Conservation (phyloP, 2,329 filamentous ascomycete species). For the Aaosphaeria pasadenensis region DNA sequence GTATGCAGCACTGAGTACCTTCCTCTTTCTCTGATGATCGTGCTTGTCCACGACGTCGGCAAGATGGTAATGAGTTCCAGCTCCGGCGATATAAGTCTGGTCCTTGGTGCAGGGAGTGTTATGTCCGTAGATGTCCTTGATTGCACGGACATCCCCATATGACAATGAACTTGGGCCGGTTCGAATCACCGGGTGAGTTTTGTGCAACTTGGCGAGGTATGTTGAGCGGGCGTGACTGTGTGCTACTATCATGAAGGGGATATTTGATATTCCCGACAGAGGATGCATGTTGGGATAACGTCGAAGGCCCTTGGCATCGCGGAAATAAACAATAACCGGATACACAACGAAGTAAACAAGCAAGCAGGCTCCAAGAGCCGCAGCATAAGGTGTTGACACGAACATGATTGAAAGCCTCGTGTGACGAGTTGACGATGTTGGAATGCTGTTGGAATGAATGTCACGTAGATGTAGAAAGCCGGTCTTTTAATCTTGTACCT, state of each 20-base stretch:
- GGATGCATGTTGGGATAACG: slow-evolving; percentile 48
- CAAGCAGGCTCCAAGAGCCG: slow-evolving; percentile 16
- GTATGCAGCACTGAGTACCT: slow-evolving; percentile 51
- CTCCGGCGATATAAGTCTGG: slow-evolving; percentile 43
- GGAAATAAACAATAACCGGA: slow-evolving; percentile 44
- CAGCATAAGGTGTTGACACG: slow-evolving; percentile 19
- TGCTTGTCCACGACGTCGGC: slow-evolving; percentile 52
- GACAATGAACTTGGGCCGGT: slow-evolving; percentile 29
- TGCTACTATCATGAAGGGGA: slow-evolving; percentile 49
- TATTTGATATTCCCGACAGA: slow-evolving; percentile 46
- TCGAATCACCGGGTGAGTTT: slow-evolving; percentile 44
- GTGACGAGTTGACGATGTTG: slow-evolving; percentile 1
- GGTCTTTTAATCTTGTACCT: too few relatives aligned
- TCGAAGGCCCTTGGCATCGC: slow-evolving; percentile 49
- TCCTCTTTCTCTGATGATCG: slow-evolving; percentile 53
- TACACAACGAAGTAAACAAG: slow-evolving; percentile 40
- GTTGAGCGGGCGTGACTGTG: slow-evolving; percentile 44
- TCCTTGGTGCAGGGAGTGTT: slow-evolving; percentile 52
- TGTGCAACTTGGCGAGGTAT: slow-evolving; percentile 45
- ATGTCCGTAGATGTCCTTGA: slow-evolving; percentile 53
- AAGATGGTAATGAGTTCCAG: slow-evolving; percentile 51
- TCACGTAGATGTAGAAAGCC: too few relatives aligned
- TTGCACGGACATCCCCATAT: slow-evolving; percentile 31
- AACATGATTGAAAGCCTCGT: slow-evolving; percentile 12
- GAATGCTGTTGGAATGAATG: neutral